These are phyloP conservation scores for Blastobotrys serpentis DNA, from an alignment of 1,139 yeast species.

Conservation along the genomic window DNA sequence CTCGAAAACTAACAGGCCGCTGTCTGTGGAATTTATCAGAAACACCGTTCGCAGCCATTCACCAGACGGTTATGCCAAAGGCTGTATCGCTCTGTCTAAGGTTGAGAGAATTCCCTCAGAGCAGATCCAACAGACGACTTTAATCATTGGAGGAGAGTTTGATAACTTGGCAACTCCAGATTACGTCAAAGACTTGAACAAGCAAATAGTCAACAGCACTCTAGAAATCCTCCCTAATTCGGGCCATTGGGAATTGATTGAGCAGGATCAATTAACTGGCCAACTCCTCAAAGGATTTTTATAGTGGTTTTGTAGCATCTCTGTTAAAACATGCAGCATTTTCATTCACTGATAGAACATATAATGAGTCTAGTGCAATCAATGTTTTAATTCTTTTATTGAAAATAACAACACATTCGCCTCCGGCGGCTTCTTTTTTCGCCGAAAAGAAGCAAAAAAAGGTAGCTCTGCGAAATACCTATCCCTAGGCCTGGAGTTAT, in stretches of 20 bases:
- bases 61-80: not conserved
- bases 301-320: no score
- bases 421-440: no score
- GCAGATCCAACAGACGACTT: not conserved
- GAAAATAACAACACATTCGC: no score
- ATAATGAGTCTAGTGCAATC: no score
- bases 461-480: no score
- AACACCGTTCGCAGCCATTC: not conserved
- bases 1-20: not conserved
- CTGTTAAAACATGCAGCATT: not conserved
- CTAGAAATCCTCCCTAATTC: not conserved
- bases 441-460: no score
- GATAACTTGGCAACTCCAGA: not conserved
- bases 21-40: not conserved
- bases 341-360: no score
- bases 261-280: not conserved
- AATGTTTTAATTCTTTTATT: no score
- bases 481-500: no score
- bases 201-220: not conserved
- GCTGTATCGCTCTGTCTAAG: not conserved
- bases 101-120: not conserved
- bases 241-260: not conserved
- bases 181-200: not conserved
- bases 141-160: not conserved
- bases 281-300: not conserved